These are phyloP conservation scores for Xylariaceae sp. DNA, from an alignment of 2,329 filamentous ascomycete species.

Conservation along the genomic window DNA sequence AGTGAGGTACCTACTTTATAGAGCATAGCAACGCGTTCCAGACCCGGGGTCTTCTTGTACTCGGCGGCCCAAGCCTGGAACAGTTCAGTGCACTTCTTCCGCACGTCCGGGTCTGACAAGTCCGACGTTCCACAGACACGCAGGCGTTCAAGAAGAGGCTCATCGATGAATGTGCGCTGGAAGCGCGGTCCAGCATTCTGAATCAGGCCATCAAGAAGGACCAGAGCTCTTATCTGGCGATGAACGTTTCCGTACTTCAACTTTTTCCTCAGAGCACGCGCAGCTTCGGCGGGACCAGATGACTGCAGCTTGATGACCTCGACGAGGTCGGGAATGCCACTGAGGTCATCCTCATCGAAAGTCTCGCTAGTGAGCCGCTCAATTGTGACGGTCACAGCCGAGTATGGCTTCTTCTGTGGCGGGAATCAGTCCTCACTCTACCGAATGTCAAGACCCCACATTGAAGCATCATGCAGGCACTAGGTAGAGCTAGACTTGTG, in stretches of 20 bases:
- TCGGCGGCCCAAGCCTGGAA: constrained; percentile 82
- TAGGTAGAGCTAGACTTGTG: not conserved
- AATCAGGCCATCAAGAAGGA: constrained; percentile 86
- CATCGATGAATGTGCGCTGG: constrained; percentile 82
- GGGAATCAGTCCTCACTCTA: constrained; percentile 3
- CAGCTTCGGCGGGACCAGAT: constrained; percentile 82
- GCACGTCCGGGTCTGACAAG: constrained; percentile 80
- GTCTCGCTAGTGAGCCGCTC: constrained; percentile 86
- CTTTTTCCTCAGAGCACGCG: constrained; percentile 91
- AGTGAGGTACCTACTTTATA: constrained; percentile 51
- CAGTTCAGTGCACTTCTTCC: constrained; percentile 78
- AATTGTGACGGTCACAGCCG: constrained; percentile 87
- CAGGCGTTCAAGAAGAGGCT: constrained; percentile 85
- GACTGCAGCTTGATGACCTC: constrained; percentile 89
- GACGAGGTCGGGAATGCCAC: constrained; percentile 88
- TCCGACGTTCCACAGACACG: constrained; percentile 82
- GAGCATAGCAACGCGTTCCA: constrained; percentile 73
- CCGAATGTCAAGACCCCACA: not conserved
- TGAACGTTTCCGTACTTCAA: constrained; percentile 97
- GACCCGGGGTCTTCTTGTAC: constrained; percentile 75
- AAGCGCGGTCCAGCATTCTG: constrained; percentile 89
- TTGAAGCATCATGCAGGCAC: not conserved
- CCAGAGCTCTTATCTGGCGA: constrained; percentile 81
- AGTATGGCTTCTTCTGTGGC: constrained; percentile 75
- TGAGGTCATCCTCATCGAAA: constrained; percentile 85